Base-by-base conservation (phyloP, 1,284 basidiomycete genomes). In the Puccinia hordei region DNA sequence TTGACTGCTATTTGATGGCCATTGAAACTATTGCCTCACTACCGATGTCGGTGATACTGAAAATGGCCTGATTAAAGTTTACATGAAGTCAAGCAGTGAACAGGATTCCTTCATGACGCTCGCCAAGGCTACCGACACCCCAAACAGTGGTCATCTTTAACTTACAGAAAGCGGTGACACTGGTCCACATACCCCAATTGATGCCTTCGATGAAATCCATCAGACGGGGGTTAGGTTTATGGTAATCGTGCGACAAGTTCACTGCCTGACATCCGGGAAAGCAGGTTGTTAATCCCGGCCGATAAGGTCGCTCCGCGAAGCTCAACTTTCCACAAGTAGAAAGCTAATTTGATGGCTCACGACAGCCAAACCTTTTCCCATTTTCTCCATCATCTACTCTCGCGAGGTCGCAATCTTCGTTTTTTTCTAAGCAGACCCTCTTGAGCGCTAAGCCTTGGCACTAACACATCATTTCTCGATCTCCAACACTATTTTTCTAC, bases 201-300 rank as follows among this genome's bases (percentile, higher is more conserved):
- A n/a, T 22, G 8, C 24, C 35, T 27, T 69, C 66, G 46, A 46
- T 69, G 66, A 51, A 69, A 51, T 69, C 44, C 41, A 69, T 46
- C 44, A 24, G 2, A n/a, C 2, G 61, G 61, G n/a, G 27, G 59
- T 35, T 61, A 35, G 59, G 10, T 44, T 44, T 27, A 27, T 69
- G 66, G 27, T 22, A 33, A 69, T 69, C 44, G 30, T 49, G 44
- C 66, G 41, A 46, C 46, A 41, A 63, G 66, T 69, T 22, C 24
- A 69, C 46, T 69, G 66, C 46, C 66, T 51, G 46, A 49, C 66
- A 69, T n/a, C 66, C 66, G 66, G 46, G 41, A 38, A 35, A 63
- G 35, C 61, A 63, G 61, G 8, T 41, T 38, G 33, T 63, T 63
- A 63, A 38, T 63, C 61, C 66, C 46, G 44, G n/a, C 41, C 46